phyloP scores from a whole-genome alignment of 2,329 filamentous ascomycete species.

The Polychaeton citri region DNA sequence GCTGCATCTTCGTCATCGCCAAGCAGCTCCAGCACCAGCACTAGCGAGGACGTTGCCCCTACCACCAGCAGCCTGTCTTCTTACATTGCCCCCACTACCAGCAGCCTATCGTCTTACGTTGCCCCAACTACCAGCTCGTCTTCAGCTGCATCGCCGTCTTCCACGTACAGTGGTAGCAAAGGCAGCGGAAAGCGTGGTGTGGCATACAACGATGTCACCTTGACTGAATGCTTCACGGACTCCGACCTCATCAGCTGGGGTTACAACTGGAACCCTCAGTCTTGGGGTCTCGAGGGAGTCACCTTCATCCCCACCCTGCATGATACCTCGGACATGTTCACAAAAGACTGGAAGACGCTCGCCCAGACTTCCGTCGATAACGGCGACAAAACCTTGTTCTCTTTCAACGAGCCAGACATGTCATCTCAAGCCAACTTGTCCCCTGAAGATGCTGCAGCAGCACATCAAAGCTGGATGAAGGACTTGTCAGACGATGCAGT shows the following conservation, averaged over 20 bases:
- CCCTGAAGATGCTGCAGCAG: conserved; percentile 37
- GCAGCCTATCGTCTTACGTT: conserved; percentile 9
- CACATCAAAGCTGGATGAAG: conserved; percentile 43
- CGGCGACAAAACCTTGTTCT: conserved; percentile 46
- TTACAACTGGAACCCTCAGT: conserved; percentile 52
- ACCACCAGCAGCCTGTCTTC: conserved; percentile 2
- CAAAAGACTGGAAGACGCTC: conserved; percentile 36
- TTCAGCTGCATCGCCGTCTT: conserved; percentile 7
- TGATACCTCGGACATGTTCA: conserved; percentile 32
- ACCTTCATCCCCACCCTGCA: conserved; percentile 54
- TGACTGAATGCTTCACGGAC: conserved; percentile 39
- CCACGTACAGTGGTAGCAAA: conserved; percentile 12
- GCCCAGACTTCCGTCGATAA: conserved; percentile 38
- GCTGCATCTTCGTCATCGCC: conserved; percentile 5
- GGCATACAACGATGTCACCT: conserved; percentile 48
- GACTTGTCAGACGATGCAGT: conserved; percentile 37
- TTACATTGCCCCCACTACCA: conserved; percentile 4
- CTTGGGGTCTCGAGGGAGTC: conserved; percentile 31
- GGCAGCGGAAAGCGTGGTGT: conserved; percentile 49
- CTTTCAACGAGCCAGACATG: conserved; percentile 62
- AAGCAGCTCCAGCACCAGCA: conserved; percentile 1
- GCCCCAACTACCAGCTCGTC: conserved; percentile 8
- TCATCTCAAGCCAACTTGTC: conserved; percentile 45
- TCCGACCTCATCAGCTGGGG: conserved; percentile 42
- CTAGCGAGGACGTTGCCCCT: conserved; percentile 1